phyloP scores from a whole-genome alignment of 1,284 basidiomycete species.

The Cryptococcus maquisensis region DNA sequence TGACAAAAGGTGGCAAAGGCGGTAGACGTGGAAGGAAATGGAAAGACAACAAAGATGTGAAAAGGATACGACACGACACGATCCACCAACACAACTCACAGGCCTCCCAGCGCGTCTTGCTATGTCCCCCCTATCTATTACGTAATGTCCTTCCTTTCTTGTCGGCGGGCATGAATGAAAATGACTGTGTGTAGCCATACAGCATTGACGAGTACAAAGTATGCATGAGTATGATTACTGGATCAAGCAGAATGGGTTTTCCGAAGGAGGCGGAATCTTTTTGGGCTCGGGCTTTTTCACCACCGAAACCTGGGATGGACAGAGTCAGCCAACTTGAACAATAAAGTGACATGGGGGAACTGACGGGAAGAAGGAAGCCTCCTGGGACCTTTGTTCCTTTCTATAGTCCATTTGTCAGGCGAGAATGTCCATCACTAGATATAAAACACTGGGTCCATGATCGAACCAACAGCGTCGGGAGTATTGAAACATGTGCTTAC shows the following conservation, averaged over 20 bases:
- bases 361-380: constrained; percentile 36
- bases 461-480: not conserved
- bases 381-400: constrained; percentile 38
- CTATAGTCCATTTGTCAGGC: constrained; percentile 10
- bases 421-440: not conserved
- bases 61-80: not conserved
- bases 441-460: not conserved
- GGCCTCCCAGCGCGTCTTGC: not conserved
- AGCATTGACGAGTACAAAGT: not conserved
- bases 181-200: not conserved
- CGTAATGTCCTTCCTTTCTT: constrained; percentile 12
- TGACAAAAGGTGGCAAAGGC: not conserved
- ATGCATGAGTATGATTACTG: constrained; percentile 14
- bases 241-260: constrained; percentile 27
- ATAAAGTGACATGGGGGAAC: not conserved
- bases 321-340: not conserved
- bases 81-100: not conserved
- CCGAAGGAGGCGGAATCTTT: constrained; percentile 12
- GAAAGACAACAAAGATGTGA: not conserved
- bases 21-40: no score
- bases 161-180: not conserved
- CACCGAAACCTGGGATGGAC: constrained; percentile 21
- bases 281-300: constrained; percentile 24
- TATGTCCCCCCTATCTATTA: constrained; percentile 1
- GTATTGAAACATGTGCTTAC: constrained; percentile 16